Percentiles rank a stretch among this genome's conserved stretches.
phyloP scores from a whole-genome alignment of 225 moss, liverwort and hornwort genomes.

The Sphagnum tenellum region DNA sequence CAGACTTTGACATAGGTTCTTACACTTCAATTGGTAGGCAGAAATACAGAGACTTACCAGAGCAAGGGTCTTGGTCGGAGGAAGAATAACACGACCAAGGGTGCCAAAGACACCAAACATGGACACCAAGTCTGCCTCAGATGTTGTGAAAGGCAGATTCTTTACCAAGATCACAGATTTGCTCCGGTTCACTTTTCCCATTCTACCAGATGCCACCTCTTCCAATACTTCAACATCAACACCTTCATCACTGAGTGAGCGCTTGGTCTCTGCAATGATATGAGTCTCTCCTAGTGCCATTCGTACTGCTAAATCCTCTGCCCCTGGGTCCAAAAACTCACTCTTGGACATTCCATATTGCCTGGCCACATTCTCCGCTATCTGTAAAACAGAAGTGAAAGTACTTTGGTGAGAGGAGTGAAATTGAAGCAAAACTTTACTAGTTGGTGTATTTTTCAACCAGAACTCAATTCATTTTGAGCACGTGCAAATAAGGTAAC shows the following conservation, averaged over 20 bases:
- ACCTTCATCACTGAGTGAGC: constrained; percentile 74
- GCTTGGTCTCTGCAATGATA: constrained; percentile 95
- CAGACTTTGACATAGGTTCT: too few relatives aligned
- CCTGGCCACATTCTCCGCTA: constrained; percentile 88
- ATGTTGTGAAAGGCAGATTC: constrained; percentile 82
- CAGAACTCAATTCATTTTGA: too few relatives aligned
- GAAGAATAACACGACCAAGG: constrained; percentile 70
- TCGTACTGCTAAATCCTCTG: constrained; percentile 90
- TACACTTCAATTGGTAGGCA: neutral
- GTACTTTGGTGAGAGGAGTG: neutral
- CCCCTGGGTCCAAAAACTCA: constrained; percentile 91
- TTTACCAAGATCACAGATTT: constrained; percentile 76
- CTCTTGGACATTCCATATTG: constrained; percentile 94
- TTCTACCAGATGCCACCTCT: constrained; percentile 65
- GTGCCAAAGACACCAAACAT: constrained; percentile 78
- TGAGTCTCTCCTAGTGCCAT: constrained; percentile 99
- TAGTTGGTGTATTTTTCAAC: too few relatives aligned
- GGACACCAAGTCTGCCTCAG: constrained; percentile 64
- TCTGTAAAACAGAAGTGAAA: constrained; percentile 30
- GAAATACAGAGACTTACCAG: constrained; percentile 38
- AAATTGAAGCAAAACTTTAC: too few relatives aligned
- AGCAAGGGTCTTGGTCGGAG: constrained; percentile 87
- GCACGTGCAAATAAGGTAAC: too few relatives aligned
- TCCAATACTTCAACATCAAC: constrained; percentile 80
- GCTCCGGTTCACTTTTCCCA: constrained; percentile 70